A percentile compares a stretch with the other conserved stretches of the same genome.
Conservation (phyloP, 352 stramenopile species). For the Globisporangium barbulae region DNA sequence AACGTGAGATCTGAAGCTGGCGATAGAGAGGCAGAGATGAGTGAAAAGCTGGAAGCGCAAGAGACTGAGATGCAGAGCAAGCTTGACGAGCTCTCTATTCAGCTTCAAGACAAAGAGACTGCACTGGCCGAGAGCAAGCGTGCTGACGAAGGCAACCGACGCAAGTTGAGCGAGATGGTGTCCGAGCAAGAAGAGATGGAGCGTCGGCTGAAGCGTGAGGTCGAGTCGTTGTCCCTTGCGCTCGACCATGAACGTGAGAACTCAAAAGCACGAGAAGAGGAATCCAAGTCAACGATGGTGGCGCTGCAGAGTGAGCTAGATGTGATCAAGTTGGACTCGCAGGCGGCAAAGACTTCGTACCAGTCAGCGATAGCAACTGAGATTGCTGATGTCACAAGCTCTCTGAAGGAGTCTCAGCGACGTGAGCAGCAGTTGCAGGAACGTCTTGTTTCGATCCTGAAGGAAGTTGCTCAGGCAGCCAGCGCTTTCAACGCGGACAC, state of each 20-base stretch:
- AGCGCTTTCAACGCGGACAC: conserved; percentile 19
- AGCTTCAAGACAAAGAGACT: conserved; percentile 27
- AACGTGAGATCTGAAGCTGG: not conserved
- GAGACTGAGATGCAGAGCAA: conserved; percentile 23
- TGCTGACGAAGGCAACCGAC: conserved; percentile 32
- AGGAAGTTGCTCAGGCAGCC: conserved; percentile 35
- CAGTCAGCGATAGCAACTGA: conserved; percentile 24
- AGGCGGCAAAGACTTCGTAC: conserved; percentile 21
- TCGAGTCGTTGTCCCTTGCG: conserved; percentile 39
- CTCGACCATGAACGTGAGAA: conserved; percentile 45
- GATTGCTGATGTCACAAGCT: conserved; percentile 30
- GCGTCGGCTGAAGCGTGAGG: conserved; percentile 29
- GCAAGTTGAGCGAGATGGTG: conserved; percentile 38
- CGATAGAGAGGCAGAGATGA: conserved; percentile 11
- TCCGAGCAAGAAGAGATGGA: conserved; percentile 45
- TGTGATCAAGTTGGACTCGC: conserved; percentile 28
- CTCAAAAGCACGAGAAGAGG: conserved; percentile 37
- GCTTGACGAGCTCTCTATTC: conserved; percentile 24
- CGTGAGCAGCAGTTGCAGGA: conserved; percentile 46
- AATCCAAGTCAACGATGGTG: conserved; percentile 33
- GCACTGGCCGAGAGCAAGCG: conserved; percentile 31
- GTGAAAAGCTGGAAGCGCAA: conserved; percentile 27
- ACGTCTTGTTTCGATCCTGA: conserved; percentile 37
- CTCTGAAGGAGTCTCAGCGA: conserved; percentile 35
- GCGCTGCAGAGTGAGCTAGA: conserved; percentile 34